A percentile compares a stretch with the other conserved stretches of the same genome.
These are phyloP conservation scores for Colletotrichum paranaense DNA, from an alignment of 2,329 filamentous ascomycete genomes.

Conservation along the genomic window DNA sequence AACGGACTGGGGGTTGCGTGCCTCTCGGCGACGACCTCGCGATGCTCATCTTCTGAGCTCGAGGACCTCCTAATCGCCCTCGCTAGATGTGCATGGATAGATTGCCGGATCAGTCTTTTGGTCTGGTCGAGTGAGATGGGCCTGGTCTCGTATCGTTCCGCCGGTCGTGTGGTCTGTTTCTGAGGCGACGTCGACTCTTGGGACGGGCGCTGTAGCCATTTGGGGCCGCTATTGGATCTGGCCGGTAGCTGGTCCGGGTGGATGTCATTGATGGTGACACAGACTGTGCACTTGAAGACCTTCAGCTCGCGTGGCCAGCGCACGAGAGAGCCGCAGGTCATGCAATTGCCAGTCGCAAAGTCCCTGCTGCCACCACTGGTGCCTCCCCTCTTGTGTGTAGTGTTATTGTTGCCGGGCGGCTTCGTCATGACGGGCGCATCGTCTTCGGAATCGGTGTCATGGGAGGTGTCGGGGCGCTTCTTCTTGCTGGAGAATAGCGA, in stretches of 20 bases:
- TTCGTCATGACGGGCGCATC: constrained; percentile 45
- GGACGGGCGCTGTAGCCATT: constrained; percentile 33
- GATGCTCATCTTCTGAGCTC: constrained; percentile 31
- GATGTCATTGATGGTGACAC: constrained; percentile 86
- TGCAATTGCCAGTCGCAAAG: constrained; percentile 79
- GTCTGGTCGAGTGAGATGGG: constrained; percentile 71
- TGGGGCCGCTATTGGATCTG: constrained; percentile 26
- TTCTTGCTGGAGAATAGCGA: constrained; percentile 73
- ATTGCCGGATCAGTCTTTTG: constrained; percentile 58
- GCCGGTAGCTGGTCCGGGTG: constrained; percentile 17
- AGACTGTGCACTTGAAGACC: constrained; percentile 85
- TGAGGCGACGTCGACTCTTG: constrained; percentile 32
- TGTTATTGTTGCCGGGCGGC: constrained; percentile 39
- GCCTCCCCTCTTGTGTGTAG: constrained; percentile 47
- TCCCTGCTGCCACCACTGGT: constrained; percentile 59
- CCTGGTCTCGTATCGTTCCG: constrained; percentile 27
- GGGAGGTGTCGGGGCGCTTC: constrained; percentile 59
- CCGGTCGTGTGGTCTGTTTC: constrained; percentile 13
- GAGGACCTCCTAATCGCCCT: constrained; percentile 40
- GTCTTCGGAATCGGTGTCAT: constrained; percentile 44
- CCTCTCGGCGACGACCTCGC: background rate
- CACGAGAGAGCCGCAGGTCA: constrained; percentile 86
- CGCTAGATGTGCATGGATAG: constrained; percentile 51
- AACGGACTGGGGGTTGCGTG: background rate
- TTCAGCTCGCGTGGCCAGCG: constrained; percentile 80